Evolutionary conservation across 495 filamentous ascomycete genomes (phyloP), one percentile per base, ranked within the genome.

Genomic region (Penicillium desertorum): DNA sequence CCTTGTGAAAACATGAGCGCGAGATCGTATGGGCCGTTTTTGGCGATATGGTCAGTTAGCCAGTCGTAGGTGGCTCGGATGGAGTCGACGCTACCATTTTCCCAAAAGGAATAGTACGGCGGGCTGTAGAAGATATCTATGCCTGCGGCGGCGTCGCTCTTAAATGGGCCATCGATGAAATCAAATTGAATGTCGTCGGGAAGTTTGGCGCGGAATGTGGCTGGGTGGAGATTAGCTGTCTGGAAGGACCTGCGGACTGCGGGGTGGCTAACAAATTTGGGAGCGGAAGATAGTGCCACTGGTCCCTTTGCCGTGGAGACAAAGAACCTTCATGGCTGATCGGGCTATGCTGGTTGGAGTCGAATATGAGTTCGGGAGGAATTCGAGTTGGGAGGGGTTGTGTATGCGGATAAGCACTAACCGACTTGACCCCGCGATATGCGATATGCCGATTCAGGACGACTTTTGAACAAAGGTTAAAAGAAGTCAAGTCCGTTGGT

Each of bases 301-400:
- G 30, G 85, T 87, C 30, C 83, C 85, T 57, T 78, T 76, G 9
- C 83, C 86, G 64, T 88, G 85, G 17, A 88, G 82, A 56, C 83
- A 84, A 42, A 89, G 79, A 51, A 88, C 65, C 58, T 73, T 79
- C 77, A 86, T 86, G 20, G 44, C 68, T 45, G 51, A 36, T 39
- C 5, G 37, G 44, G 20, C 4, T 25, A 29, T 8, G 39, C 19
- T 16, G 29, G 30, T 39, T 14, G 17, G 5, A 23, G n/a, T 5
- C 7, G 5, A 23, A 20, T 8, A 29, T 39, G 30, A 55, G 42
- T 45, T 25, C 23, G 45, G 17, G 22, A 45, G 48, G 25, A 41
- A 42, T 29, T 20, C 12, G 47, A 45, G 37, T 14, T 7, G 23
- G 34, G 48, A 52, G 44, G 43, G 43, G 51, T 19, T 14, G 16